phyloP scores from a whole-genome alignment of 225 moss, liverwort and hornwort genomes.

The Sphagnum contortum region DNA sequence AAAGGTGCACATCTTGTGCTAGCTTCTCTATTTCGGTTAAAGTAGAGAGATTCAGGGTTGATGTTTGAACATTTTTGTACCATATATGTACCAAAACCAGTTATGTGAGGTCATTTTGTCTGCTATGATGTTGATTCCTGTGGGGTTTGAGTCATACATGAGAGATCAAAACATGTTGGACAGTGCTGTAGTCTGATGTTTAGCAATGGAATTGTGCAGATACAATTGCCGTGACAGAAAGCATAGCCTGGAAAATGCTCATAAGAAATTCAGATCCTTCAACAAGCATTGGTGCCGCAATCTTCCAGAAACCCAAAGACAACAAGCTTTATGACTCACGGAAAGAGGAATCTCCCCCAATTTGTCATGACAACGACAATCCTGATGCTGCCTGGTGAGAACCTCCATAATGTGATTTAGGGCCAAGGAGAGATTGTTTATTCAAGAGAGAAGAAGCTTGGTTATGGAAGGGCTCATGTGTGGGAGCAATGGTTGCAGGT shows the following conservation, averaged over 20 bases:
- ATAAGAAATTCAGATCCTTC: conserved; percentile 41
- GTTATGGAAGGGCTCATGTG: not conserved
- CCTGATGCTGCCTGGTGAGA: conserved; percentile 80
- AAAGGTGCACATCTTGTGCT: conserved; percentile 26
- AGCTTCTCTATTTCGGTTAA: not conserved
- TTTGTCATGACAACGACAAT: conserved; percentile 56
- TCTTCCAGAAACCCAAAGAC: conserved; percentile 67
- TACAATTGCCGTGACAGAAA: conserved; percentile 49
- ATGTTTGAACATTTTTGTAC: no score
- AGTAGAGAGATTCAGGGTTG: no score
- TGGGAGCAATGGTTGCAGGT: conserved; percentile 22
- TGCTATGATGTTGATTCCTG: no score
- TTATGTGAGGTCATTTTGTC: no score
- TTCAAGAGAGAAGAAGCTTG: no score
- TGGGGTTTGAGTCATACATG: not conserved
- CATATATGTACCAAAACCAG: no score
- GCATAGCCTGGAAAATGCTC: conserved; percentile 72
- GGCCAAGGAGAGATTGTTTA: not conserved
- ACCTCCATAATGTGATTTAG: not conserved
- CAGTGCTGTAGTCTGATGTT: not conserved
- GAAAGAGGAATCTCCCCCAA: conserved; percentile 42
- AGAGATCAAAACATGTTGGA: not conserved
- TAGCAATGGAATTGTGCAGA: conserved; percentile 18
- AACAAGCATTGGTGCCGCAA: conserved; percentile 58
- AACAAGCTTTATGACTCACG: conserved; percentile 56